Evolutionary conservation across 129 eudicot species (phyloP), one percentile per base, ranked within the genome.

Genomic region (Calendula officinalis): DNA sequence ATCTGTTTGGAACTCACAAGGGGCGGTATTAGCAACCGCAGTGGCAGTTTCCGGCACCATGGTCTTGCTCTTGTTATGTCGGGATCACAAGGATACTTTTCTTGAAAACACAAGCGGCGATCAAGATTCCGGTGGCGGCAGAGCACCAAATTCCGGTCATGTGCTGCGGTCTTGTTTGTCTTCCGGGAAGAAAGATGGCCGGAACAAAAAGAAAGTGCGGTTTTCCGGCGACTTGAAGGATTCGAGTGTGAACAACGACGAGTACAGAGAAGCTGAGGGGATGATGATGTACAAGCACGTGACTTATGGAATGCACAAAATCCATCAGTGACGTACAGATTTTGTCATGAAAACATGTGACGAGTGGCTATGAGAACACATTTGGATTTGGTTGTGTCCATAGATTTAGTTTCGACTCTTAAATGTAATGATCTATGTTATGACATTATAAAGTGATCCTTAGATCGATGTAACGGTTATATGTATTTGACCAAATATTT

Each of bases 191-290:
- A 80, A 59, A 52, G 73, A 49, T 7, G 77, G 62, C 45, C 68
- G 39, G 30, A 73, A 60, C 60, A 65, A 50, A 42, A 83, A 83
- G 80, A 80, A 68, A 47, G 89, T 83, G 44, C 60, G 75, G 50
- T 83, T 83, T 73, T 75, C 78, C 2, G 69, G 69, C 16, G 82
- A 83, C 33, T 78, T 69, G 71, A 75, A 74, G 49, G 77, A 71
- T 37, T 56, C 84, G 30, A 63, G 42, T 55, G 79, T 49, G 15
- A 50, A 71, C 39, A 71, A 57, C 2, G 81, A 60, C 14, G 70
- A 22, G 30, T 22, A 22, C 2, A 22, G 30, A 0, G 2, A 22
- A 22, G 30, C 30, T 22, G 30, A 22, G 30, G 30, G 30, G 30
- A 22, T 22, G 30, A 22, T 22, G 30, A 22, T 22, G 30, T 22